A percentile compares a stretch with the other conserved stretches of the same genome.
Evolutionary conservation across 331 rosid species (phyloP).

Genomic region (Arachis monticola): DNA sequence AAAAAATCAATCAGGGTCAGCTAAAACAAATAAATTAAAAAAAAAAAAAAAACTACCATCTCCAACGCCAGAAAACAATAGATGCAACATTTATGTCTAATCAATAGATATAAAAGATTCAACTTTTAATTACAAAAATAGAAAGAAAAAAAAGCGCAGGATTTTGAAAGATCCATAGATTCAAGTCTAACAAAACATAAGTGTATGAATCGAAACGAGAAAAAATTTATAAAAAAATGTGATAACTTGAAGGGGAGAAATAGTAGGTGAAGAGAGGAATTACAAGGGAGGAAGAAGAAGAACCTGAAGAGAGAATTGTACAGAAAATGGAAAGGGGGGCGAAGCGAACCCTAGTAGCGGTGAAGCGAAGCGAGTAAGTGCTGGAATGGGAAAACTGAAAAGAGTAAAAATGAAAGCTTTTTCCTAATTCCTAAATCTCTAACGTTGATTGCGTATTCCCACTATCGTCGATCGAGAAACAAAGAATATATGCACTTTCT

Average conservation of each 20-base stretch:
- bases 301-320: constrained; percentile 33
- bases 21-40: background rate
- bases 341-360: constrained; percentile 37
- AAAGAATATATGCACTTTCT: background rate
- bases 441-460: background rate
- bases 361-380: constrained; percentile 34
- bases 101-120: background rate
- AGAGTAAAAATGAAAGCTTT: constrained; percentile 18
- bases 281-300: background rate
- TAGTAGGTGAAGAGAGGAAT: background rate
- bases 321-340: background rate
- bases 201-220: background rate
- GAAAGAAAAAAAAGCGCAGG: background rate
- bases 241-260: background rate
- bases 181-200: background rate
- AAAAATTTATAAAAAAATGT: no score
- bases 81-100: background rate
- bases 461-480: no score
- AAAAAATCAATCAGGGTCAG: constrained; percentile 4
- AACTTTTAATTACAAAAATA: background rate
- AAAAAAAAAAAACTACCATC: background rate
- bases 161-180: background rate
- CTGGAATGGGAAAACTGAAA: background rate
- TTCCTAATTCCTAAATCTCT: no score
- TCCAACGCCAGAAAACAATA: background rate